Evolutionary conservation across 495 filamentous ascomycete species (phyloP).

Genomic region (Penicillium diatomitis): DNA sequence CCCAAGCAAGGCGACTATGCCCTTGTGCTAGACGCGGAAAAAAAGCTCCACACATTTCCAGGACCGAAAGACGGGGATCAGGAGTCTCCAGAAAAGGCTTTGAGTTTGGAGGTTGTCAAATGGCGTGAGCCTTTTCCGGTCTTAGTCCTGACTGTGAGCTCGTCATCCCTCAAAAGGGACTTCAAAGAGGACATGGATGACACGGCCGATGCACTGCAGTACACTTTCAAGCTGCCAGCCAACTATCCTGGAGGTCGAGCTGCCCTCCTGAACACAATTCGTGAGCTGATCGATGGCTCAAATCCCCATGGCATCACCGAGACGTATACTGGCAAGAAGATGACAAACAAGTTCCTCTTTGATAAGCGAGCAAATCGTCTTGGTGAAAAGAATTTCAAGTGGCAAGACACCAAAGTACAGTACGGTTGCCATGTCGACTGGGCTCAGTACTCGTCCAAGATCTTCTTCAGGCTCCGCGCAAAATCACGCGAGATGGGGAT

Average conservation of each 20-base stretch:
- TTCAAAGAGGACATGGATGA: not conserved
- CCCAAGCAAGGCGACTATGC: not conserved
- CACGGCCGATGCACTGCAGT: not conserved
- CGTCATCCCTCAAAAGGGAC: not conserved
- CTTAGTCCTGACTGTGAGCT: not conserved
- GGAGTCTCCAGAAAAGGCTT: not conserved
- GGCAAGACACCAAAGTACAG: not conserved
- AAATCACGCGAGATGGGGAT: not conserved
- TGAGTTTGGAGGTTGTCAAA: not conserved
- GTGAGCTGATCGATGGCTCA: not conserved
- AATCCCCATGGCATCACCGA: not conserved
- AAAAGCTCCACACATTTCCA: not conserved
- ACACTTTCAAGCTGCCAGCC: slow-evolving; percentile 1
- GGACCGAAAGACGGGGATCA: not conserved
- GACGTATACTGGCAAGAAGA: not conserved
- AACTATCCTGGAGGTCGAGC: not conserved
- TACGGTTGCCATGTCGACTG: slow-evolving; percentile 3
- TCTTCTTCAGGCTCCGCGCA: not conserved
- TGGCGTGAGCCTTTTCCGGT: not conserved
- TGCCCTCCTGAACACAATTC: not conserved
- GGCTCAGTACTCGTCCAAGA: not conserved
- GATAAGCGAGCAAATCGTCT: not conserved
- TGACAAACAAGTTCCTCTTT: not conserved
- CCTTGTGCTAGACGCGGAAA: not conserved
- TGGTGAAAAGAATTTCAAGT: not conserved